These are phyloP conservation scores for Sporothrix curviconia DNA, from an alignment of 2,329 filamentous ascomycete genomes.

Conservation along the genomic window DNA sequence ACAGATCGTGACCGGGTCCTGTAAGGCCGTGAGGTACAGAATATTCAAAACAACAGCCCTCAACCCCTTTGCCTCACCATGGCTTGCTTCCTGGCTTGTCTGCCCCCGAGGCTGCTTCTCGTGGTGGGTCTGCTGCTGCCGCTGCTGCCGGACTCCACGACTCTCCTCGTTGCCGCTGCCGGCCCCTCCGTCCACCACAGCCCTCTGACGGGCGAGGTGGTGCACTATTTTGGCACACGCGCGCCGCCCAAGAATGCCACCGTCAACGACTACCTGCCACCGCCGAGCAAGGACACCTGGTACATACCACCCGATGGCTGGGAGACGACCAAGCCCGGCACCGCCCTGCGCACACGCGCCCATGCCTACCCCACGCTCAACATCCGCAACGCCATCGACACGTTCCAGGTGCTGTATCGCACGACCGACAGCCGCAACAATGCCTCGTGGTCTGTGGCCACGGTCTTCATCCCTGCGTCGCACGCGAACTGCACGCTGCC, in stretches of 20 bases:
- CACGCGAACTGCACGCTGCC: background rate
- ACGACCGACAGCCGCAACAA: slow-evolving; percentile 29
- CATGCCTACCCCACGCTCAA: slow-evolving; percentile 19
- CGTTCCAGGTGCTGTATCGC: slow-evolving; percentile 29
- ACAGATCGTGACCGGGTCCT: too few relatives aligned
- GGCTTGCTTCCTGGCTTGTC: background rate
- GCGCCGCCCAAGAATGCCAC: background rate
- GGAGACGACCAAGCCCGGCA: slow-evolving; percentile 15
- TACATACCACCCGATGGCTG: slow-evolving; percentile 18
- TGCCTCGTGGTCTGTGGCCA: slow-evolving; percentile 32
- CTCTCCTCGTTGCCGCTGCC: too few relatives aligned
- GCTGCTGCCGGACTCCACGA: too few relatives aligned
- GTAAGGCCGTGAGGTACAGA: too few relatives aligned
- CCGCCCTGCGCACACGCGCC: slow-evolving; percentile 12
- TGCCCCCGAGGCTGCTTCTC: background rate
- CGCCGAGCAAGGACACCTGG: slow-evolving; percentile 19
- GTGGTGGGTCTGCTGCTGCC: background rate
- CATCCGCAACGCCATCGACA: slow-evolving; percentile 18
- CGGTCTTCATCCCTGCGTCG: slow-evolving; percentile 26
- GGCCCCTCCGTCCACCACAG: background rate
- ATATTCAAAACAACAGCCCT: too few relatives aligned
- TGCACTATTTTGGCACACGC: background rate
- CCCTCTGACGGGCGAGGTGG: background rate
- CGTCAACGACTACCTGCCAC: slow-evolving; percentile 11
- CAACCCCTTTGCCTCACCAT: too few relatives aligned